Evolutionary conservation across 768 basidiomycete genomes (phyloP).

Genomic region (Psilocybe tampanensis): DNA sequence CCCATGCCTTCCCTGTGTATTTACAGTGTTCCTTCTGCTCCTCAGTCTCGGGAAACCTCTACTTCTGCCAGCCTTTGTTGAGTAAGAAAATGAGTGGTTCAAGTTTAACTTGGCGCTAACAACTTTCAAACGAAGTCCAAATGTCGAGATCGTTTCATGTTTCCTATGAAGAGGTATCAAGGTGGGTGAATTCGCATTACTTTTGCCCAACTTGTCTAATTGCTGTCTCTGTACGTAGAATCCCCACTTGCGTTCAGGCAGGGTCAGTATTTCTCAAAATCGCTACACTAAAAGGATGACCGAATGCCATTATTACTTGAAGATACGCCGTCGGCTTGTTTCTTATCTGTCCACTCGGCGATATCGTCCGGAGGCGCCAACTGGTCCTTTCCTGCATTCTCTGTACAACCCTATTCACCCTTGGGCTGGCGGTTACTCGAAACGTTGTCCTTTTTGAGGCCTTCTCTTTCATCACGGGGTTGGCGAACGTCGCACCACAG

Average conservation of each 20-base stretch:
- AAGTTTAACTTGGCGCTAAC: background rate
- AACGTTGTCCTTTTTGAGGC: slow-evolving; percentile 61
- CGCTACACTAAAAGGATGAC: background rate
- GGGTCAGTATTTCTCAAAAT: slow-evolving; percentile 41
- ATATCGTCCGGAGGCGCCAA: slow-evolving; percentile 77
- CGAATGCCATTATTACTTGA: background rate
- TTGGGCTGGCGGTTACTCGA: slow-evolving; percentile 70
- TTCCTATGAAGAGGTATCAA: slow-evolving; percentile 21
- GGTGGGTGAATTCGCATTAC: slow-evolving; percentile 7
- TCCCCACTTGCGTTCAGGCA: slow-evolving; percentile 67
- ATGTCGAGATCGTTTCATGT: slow-evolving; percentile 30
- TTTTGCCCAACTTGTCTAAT: background rate
- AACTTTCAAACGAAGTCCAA: slow-evolving; percentile 31
- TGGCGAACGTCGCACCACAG: slow-evolving; percentile 70
- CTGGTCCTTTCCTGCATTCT: slow-evolving; percentile 62
- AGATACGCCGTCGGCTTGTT: slow-evolving; percentile 78
- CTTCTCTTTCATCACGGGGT: slow-evolving; percentile 69
- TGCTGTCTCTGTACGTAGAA: slow-evolving; percentile 33
- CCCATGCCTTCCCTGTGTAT: no score
- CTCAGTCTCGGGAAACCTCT: slow-evolving; percentile 10
- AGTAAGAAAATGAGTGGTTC: background rate
- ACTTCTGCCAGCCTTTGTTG: slow-evolving; percentile 12
- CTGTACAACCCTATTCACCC: slow-evolving; percentile 56
- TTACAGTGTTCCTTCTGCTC: background rate
- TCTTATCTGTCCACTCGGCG: slow-evolving; percentile 78